Evolutionary conservation across 164 flowering plant genomes (phyloP).

Genomic region (Dillenia suffruticosa): DNA sequence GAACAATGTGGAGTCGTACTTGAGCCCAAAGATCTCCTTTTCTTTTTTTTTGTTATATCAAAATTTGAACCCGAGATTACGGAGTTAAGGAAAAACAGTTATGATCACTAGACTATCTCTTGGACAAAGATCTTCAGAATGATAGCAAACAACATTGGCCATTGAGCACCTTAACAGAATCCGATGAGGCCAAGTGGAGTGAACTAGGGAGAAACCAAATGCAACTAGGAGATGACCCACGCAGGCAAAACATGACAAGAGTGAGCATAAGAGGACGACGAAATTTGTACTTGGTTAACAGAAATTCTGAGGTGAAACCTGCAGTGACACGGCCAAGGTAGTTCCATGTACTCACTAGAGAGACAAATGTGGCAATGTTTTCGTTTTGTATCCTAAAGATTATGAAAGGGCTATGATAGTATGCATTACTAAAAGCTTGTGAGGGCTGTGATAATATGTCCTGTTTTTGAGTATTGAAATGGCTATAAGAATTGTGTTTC

Average conservation of each 20-base stretch:
- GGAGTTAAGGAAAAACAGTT: too few species aligned
- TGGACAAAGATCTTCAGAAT: too few species aligned
- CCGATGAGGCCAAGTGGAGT: conserved; percentile 24
- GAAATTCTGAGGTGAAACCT: conserved; percentile 20
- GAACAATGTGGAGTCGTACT: conserved; percentile 33
- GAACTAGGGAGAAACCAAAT: conserved; percentile 10
- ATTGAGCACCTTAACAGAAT: conserved; percentile 34
- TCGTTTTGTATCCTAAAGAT: conserved; percentile 16
- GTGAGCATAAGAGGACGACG: conserved; percentile 21
- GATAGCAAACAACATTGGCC: conserved; percentile 23
- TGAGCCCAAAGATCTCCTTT: conserved; percentile 30
- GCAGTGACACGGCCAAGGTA: conserved; percentile 18
- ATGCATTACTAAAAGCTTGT: too few species aligned
- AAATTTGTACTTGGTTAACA: conserved; percentile 22
- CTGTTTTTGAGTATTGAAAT: too few species aligned
- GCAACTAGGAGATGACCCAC: conserved; percentile 19
- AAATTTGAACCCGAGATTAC: too few species aligned
- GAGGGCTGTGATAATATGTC: too few species aligned
- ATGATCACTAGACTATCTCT: too few species aligned
- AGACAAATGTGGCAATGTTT: conserved; percentile 18
- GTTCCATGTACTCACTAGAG: conserved; percentile 36
- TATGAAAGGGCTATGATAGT: conserved; percentile 11
- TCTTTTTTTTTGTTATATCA: too few species aligned
- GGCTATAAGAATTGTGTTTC: too few species aligned
- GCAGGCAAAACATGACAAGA: conserved; percentile 16